Percentiles rank a stretch among this genome's conserved stretches.
Evolutionary conservation across 2,329 filamentous ascomycete genomes (phyloP).

Genomic region (Fusarium sp.): DNA sequence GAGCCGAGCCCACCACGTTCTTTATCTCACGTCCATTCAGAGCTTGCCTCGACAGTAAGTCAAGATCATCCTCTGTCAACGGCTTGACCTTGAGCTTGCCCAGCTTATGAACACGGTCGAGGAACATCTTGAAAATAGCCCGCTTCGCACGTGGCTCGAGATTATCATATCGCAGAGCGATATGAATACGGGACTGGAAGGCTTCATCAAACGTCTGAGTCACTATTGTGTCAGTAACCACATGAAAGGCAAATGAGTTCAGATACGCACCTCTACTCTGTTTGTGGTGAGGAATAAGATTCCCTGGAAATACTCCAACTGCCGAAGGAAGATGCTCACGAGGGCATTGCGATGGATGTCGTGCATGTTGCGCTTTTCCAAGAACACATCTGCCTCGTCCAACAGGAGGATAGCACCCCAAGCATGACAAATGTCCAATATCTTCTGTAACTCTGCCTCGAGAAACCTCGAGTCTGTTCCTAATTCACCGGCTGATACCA

Average conservation of each 20-base stretch:
- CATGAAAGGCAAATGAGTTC: background rate
- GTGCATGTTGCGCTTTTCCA: conserved; percentile 84
- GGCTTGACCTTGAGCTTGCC: conserved; percentile 71
- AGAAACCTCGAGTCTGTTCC: conserved; percentile 81
- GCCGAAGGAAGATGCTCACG: conserved; percentile 86
- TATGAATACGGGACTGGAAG: conserved; percentile 89
- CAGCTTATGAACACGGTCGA: conserved; percentile 76
- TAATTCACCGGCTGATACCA: conserved; percentile 84
- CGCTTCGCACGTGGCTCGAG: conserved; percentile 79
- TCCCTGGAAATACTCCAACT: conserved; percentile 92
- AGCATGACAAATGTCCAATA: conserved; percentile 85
- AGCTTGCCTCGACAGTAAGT: conserved; percentile 73
- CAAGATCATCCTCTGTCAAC: conserved; percentile 76
- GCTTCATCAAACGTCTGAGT: conserved; percentile 85
- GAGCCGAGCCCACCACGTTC: conserved; percentile 85
- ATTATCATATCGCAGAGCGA: conserved; percentile 84
- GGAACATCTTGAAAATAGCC: conserved; percentile 86
- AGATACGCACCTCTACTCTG: conserved; percentile 71
- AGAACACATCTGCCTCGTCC: conserved; percentile 87
- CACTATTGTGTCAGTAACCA: conserved; percentile 9
- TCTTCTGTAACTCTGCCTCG: conserved; percentile 83
- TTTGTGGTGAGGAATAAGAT: conserved; percentile 93
- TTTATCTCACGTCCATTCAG: conserved; percentile 80
- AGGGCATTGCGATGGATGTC: conserved; percentile 88
- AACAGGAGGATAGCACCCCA: conserved; percentile 89